Conservation (phyloP, 2,329 filamentous ascomycete species). For the Aspergillus udagawae region DNA sequence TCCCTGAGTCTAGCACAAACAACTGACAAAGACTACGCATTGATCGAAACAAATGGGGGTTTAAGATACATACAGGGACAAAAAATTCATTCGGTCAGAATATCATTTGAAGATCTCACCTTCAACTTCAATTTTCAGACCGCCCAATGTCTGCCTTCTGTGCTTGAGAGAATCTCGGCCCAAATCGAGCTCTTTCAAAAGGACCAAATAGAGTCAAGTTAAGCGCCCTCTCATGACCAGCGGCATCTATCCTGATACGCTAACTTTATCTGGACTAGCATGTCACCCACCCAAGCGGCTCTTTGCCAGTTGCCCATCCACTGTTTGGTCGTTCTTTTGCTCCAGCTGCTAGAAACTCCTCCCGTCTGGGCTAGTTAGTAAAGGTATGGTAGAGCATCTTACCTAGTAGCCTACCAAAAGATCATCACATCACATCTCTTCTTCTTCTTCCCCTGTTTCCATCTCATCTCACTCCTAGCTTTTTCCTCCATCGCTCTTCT, state of each 20-base stretch:
- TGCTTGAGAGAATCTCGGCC: neutral
- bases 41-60: neutral
- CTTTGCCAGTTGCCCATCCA: constrained; percentile 18
- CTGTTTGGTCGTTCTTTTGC: constrained; percentile 20
- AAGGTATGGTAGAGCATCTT: neutral
- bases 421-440: constrained; percentile 17
- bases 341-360: constrained; percentile 10
- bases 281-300: constrained; percentile 23
- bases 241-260: neutral
- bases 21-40: neutral
- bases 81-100: neutral
- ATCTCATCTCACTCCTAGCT: constrained; percentile 20
- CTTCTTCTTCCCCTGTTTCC: constrained; percentile 16
- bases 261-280: constrained; percentile 17
- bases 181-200: neutral
- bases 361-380: constrained; percentile 2
- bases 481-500: constrained; percentile 25
- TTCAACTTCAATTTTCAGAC: neutral
- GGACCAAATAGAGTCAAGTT: neutral
- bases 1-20: neutral
- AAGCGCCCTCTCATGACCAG: constrained; percentile 3
- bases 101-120: neutral
- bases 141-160: neutral
- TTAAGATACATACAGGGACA: neutral
- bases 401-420: neutral